phyloP scores from a whole-genome alignment of 148 eudicot species.

The Heliamphora exappendiculata region DNA sequence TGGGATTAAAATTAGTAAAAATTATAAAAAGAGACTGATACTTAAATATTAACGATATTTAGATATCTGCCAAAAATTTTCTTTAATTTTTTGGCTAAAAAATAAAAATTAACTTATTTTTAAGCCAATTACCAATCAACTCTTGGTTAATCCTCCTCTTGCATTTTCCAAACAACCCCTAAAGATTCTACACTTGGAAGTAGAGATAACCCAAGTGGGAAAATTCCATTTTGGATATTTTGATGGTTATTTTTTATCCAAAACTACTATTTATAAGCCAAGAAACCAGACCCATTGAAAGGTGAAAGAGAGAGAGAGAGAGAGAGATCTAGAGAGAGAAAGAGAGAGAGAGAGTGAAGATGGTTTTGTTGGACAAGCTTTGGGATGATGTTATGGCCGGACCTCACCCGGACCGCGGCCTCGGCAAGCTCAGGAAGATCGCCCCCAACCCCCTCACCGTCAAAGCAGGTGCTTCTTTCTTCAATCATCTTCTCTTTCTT shows the following conservation, averaged over 20 bases:
- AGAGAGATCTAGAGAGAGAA: not conserved
- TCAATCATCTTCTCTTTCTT: not conserved
- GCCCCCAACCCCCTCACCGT: constrained; percentile 6
- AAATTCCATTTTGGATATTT: not conserved
- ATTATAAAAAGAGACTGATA: too few relatives aligned
- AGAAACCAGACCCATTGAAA: not conserved
- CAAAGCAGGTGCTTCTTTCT: constrained; percentile 17
- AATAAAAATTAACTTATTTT: not conserved
- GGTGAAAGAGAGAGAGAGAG: not conserved
- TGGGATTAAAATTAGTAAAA: too few relatives aligned
- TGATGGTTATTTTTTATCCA: constrained; percentile 11
- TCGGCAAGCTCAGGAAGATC: constrained; percentile 49
- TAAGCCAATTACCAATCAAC: not conserved
- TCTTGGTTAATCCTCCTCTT: not conserved
- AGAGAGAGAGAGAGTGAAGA: constrained; percentile 10
- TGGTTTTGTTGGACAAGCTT: constrained; percentile 55
- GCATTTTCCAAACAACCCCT: not conserved
- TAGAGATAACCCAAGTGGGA: not conserved
- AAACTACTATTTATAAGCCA: constrained; percentile 9
- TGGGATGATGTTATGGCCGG: constrained; percentile 81
- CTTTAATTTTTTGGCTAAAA: too few relatives aligned
- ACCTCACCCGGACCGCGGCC: constrained; percentile 56
- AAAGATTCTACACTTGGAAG: not conserved
- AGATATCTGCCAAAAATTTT: too few relatives aligned
- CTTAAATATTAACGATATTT: too few relatives aligned